Percentiles rank a stretch among this genome's conserved stretches.
These are phyloP conservation scores for Candida glucosophila DNA, from an alignment of 1,139 yeast species.

Conservation along the genomic window DNA sequence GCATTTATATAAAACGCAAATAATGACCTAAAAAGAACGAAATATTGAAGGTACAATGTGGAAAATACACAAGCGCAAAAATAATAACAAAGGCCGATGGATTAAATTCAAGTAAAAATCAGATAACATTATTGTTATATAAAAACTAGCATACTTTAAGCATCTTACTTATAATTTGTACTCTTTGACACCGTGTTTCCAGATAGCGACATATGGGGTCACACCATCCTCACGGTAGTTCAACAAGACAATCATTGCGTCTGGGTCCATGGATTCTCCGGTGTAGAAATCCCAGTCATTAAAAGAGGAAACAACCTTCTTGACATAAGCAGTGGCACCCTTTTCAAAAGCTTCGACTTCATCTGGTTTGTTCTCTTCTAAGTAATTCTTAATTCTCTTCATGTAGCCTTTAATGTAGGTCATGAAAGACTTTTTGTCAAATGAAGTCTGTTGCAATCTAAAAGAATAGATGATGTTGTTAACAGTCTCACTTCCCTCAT, in stretches of 20 bases:
- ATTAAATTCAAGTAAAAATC: background rate
- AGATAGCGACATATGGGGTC: conserved; percentile 94
- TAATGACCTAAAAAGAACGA: background rate
- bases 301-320: conserved; percentile 91
- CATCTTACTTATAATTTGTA: conserved; percentile 63
- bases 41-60: background rate
- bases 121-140: background rate
- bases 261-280: conserved; percentile 99
- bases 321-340: conserved; percentile 92
- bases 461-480: conserved; percentile 98
- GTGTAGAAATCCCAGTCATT: conserved; percentile 99
- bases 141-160: background rate
- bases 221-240: conserved; percentile 99
- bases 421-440: conserved; percentile 96
- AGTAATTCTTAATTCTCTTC: conserved; percentile 86
- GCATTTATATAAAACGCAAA: conserved; percentile 24
- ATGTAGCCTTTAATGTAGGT: conserved; percentile 97
- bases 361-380: conserved; percentile 85
- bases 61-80: background rate
- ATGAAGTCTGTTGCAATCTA: conserved; percentile 91
- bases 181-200: conserved; percentile 95
- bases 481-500: conserved; percentile 80
- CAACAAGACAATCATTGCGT: conserved; percentile 93
- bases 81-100: background rate
- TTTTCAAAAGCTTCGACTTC: conserved; percentile 82